These are phyloP conservation scores for Lactarius akahatsu DNA, from an alignment of 768 basidiomycete genomes.

Conservation along the genomic window DNA sequence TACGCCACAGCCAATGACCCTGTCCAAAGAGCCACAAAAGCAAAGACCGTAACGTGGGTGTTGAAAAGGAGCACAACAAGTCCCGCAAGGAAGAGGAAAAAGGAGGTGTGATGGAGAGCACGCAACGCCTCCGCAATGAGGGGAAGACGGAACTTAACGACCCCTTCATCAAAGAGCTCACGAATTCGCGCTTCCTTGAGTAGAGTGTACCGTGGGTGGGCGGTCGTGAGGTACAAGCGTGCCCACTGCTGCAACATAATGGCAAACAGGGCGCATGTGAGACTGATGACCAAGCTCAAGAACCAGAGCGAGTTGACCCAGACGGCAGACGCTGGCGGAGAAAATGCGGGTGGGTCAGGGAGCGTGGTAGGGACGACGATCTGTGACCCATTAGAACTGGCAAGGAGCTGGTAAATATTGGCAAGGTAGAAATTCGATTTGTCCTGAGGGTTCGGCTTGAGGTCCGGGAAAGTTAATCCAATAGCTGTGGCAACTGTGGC, in stretches of 20 bases:
- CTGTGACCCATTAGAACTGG: slow-evolving; percentile 7
- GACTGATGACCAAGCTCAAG: not conserved
- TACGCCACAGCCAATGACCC: not conserved
- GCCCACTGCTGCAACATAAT: slow-evolving; percentile 2
- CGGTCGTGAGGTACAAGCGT: not conserved
- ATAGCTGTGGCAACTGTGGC: slow-evolving; percentile 23
- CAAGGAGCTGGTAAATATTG: slow-evolving; percentile 15
- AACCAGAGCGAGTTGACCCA: not conserved
- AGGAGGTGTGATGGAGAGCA: not conserved
- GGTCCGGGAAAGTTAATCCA: slow-evolving; percentile 15
- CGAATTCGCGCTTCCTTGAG: not conserved
- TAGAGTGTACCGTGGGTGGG: not conserved
- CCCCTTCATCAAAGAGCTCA: not conserved
- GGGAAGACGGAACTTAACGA: not conserved
- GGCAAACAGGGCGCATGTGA: not conserved
- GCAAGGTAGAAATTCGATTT: slow-evolving; percentile 18
- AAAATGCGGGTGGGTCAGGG: not conserved
- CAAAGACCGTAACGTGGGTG: not conserved
- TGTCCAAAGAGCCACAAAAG: not conserved
- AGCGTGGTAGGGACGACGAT: not conserved
- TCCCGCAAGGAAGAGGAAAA: slow-evolving; percentile 1
- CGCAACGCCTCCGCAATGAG: not conserved
- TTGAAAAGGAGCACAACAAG: not conserved
- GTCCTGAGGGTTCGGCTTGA: slow-evolving; percentile 22
- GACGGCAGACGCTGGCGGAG: not conserved